Base-by-base conservation (phyloP, 2,329 filamentous ascomycete genomes). In the Apiospora kogelbergensis region DNA sequence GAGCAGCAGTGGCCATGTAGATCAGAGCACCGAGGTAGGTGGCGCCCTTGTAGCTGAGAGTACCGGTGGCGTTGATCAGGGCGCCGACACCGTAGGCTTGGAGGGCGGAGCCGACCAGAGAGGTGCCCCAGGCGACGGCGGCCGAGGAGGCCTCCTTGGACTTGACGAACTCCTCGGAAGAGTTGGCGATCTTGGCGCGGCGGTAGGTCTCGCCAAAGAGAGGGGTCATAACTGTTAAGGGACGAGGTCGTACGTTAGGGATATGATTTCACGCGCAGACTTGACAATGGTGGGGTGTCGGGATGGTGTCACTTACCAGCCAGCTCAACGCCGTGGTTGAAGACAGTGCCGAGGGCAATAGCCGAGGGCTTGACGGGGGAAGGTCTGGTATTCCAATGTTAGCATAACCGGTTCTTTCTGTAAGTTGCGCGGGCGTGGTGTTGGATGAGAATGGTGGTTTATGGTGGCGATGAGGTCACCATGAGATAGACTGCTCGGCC, bases 181-280 rank as follows among this genome's bases (percentile, higher is more conserved):
- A 93, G 89, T 97, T 95, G 81, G 95, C 90, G 71, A 89, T 85
- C 88, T 97, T 95, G 75, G 95, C 95, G 76, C 93, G 92, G 84
- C 95, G 91, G 89, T 97, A 98, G 78, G 94, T 95, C 79, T 97
- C 91, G 79, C 96, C 95, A 81, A 98, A 97, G 82, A 98, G 84
- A 72, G 95, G 95, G 70, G 90, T 88, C 72, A 98, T 89, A 76
- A 98, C 90, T 81, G 69, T 26, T 45, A 13, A 42, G 40, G 40
- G 17, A 42, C 40, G 44, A 9, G 10, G 41, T 67, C 33, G 24
- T 44, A 22, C 26, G 46, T 60, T 41, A 42, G 53, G 20, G 37
- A 5, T 10, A 4, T 24, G 66, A 17, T 46, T 24, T 57, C 17
- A 17, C 26, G 24, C 44, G 13, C 30, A 13, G 13, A 15, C 41